These are phyloP conservation scores for Globisporangium splendens DNA, from an alignment of 352 stramenopile genomes.

Conservation along the genomic window DNA sequence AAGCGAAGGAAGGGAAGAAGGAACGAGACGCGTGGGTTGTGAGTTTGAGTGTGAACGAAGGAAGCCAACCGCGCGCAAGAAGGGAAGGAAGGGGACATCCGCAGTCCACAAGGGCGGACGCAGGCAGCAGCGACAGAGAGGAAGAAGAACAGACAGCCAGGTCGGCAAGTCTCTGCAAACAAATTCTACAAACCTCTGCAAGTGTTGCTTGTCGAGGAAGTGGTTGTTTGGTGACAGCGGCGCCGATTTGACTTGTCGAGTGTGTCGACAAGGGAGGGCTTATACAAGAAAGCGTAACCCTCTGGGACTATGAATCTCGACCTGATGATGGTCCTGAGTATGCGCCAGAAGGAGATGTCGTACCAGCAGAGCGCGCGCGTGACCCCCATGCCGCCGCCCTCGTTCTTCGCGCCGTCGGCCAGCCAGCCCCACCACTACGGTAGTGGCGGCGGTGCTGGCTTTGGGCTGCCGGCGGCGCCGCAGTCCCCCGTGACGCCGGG, in stretches of 20 bases:
- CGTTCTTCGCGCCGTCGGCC: conserved; percentile 15
- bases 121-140: background rate
- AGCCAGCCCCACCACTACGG: too few relatives aligned
- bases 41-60: too few relatives aligned
- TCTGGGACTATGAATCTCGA: conserved; percentile 29
- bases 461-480: conserved; percentile 15
- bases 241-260: too few relatives aligned
- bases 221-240: background rate
- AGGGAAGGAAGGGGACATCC: conserved; percentile 8
- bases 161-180: too few relatives aligned
- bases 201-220: background rate
- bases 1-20: background rate
- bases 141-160: too few relatives aligned
- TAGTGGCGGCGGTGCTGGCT: conserved; percentile 2
- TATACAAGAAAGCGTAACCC: background rate
- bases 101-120: background rate
- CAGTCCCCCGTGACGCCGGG: conserved; percentile 23
- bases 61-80: conserved; percentile 5
- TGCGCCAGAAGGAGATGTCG: conserved; percentile 80
- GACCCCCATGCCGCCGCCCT: conserved; percentile 16
- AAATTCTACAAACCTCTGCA: too few relatives aligned
- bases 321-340: conserved; percentile 76
- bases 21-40: too few relatives aligned
- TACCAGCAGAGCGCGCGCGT: conserved; percentile 61
- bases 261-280: too few relatives aligned